phyloP scores from a whole-genome alignment of 2,329 filamentous ascomycete genomes.

The Aspergillus chevalieri region DNA sequence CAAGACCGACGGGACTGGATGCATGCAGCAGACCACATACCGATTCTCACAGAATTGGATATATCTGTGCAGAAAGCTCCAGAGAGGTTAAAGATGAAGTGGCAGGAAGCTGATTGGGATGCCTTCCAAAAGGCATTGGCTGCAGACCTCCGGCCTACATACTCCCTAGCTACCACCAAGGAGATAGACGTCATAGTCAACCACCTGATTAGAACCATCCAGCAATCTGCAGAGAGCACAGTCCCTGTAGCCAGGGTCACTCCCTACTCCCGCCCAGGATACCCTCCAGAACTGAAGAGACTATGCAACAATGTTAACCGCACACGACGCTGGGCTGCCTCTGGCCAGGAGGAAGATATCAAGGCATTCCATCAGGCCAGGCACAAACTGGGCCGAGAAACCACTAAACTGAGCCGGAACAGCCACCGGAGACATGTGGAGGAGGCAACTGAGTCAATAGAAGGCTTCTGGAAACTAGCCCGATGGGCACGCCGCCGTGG shows the following conservation, averaged over 20 bases:
- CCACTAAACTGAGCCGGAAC: background rate
- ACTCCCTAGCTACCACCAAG: background rate
- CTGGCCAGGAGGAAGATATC: background rate
- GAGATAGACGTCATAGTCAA: background rate
- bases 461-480: background rate
- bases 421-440: background rate
- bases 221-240: background rate
- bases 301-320: background rate
- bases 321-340: background rate
- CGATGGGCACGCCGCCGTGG: background rate
- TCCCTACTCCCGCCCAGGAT: background rate
- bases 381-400: background rate
- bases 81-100: background rate
- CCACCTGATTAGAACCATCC: background rate
- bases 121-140: background rate
- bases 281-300: background rate
- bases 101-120: conserved; percentile 1
- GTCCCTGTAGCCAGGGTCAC: background rate
- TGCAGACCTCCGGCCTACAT: background rate
- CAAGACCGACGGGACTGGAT: background rate
- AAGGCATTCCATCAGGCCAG: background rate
- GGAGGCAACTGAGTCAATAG: background rate
- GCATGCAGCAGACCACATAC: conserved; percentile 2
- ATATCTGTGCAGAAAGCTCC: background rate
- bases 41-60: conserved; percentile 1